phyloP scores from a whole-genome alignment of 139 green algal genomes.

The Microglena sp. region DNA sequence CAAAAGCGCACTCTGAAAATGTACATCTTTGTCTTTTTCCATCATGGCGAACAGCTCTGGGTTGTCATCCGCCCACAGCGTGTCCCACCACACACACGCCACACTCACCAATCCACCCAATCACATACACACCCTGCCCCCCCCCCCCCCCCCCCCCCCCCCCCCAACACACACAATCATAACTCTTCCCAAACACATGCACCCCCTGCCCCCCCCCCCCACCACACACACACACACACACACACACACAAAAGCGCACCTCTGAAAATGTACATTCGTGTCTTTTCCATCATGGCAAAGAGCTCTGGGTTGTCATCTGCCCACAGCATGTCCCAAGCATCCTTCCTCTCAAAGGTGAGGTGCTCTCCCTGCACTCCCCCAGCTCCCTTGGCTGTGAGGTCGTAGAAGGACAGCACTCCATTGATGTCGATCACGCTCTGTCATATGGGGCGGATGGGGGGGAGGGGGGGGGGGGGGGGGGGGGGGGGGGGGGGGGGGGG shows the following conservation, averaged over 20 bases:
- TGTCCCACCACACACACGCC: too few relatives aligned
- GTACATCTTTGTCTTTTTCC: slow-evolving; percentile 72
- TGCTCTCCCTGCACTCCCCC: slow-evolving; percentile 36
- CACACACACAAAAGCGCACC: too few relatives aligned
- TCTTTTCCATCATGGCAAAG: slow-evolving; percentile 79
- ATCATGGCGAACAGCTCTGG: slow-evolving; percentile 63
- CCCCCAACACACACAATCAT: too few relatives aligned
- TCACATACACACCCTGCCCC: too few relatives aligned
- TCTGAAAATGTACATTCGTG: slow-evolving; percentile 65
- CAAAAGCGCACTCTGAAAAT: slow-evolving; percentile 47
- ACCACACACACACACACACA: too few relatives aligned
- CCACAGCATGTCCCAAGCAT: slow-evolving; percentile 65
- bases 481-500: too few relatives aligned
- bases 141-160: too few relatives aligned
- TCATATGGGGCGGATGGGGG: too few relatives aligned
- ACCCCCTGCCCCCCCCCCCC: too few relatives aligned
- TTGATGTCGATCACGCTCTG: slow-evolving; percentile 66
- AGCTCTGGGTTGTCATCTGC: slow-evolving; percentile 16
- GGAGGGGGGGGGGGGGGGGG: too few relatives aligned
- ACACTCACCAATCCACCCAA: too few relatives aligned
- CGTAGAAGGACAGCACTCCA: slow-evolving; percentile 60
- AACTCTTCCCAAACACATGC: too few relatives aligned
- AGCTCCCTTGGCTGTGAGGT: slow-evolving; percentile 30
- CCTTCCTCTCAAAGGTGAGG: slow-evolving; percentile 49
- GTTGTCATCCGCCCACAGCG: slow-evolving; percentile 59